phyloP scores from a whole-genome alignment of 2,329 filamentous ascomycete genomes.

The Furcasterigmium sp. region DNA sequence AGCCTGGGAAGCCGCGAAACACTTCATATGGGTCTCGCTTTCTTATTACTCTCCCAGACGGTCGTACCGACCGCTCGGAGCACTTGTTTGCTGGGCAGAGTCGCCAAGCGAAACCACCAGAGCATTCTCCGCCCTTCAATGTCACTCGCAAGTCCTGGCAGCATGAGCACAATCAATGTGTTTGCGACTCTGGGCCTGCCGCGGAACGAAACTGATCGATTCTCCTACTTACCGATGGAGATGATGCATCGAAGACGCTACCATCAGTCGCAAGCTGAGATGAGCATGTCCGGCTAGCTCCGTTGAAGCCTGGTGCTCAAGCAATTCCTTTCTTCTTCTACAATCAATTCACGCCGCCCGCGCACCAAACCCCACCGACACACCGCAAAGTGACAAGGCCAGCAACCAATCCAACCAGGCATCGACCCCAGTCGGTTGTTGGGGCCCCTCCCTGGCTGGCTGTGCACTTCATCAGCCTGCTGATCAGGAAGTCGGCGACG shows the following conservation, averaged over 20 bases:
- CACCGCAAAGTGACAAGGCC: background rate
- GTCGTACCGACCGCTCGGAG: too few relatives aligned
- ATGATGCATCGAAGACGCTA: background rate
- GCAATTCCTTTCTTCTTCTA: background rate
- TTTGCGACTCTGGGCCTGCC: too few relatives aligned
- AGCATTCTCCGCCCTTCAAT: too few relatives aligned
- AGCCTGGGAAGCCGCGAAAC: too few relatives aligned
- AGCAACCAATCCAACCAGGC: background rate
- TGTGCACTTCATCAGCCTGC: too few relatives aligned
- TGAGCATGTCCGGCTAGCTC: background rate
- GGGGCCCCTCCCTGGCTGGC: background rate
- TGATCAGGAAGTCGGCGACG: too few relatives aligned
- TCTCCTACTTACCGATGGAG: background rate
- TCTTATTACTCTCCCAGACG: too few relatives aligned
- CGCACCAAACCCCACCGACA: background rate
- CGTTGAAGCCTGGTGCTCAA: background rate
- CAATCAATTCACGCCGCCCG: background rate
- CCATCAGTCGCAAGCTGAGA: constrained; percentile 1
- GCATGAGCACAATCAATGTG: too few relatives aligned
- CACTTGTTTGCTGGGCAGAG: too few relatives aligned
- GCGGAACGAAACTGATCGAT: background rate
- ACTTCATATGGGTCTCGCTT: too few relatives aligned
- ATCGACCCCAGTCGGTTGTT: background rate
- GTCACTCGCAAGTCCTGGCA: too few relatives aligned
- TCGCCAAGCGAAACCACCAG: too few relatives aligned